These are phyloP conservation scores for Aspergillus proliferans DNA, from an alignment of 2,329 filamentous ascomycete genomes.

Conservation along the genomic window DNA sequence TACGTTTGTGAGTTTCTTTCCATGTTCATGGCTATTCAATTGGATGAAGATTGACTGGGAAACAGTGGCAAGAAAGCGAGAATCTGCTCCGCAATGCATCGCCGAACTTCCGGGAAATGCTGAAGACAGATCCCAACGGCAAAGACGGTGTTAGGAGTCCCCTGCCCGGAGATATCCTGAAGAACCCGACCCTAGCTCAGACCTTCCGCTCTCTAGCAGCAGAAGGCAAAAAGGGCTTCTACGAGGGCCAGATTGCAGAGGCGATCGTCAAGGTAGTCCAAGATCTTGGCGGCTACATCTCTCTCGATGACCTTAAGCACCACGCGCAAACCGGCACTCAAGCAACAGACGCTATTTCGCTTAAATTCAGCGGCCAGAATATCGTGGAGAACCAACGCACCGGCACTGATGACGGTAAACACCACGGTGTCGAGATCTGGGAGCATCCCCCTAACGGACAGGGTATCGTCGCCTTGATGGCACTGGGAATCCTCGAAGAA, in stretches of 20 bases:
- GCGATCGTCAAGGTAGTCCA: conserved; percentile 71
- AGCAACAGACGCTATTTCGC: conserved; percentile 74
- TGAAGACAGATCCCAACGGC: conserved; percentile 67
- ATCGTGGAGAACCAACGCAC: conserved; percentile 43
- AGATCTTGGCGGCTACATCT: conserved; percentile 69
- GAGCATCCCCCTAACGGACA: conserved; percentile 96
- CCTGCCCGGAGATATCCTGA: conserved; percentile 77
- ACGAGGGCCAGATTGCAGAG: conserved; percentile 74
- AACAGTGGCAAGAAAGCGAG: conserved; percentile 67
- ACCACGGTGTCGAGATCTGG: conserved; percentile 69
- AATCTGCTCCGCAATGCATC: conserved; percentile 62
- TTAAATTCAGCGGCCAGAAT: conserved; percentile 66
- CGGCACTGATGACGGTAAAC: conserved; percentile 37
- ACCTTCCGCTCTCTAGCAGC: conserved; percentile 75
- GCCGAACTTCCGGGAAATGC: conserved; percentile 79
- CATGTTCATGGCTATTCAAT: background rate
- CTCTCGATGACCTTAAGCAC: conserved; percentile 70
- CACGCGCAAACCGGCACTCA: conserved; percentile 70
- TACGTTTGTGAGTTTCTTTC: conserved; percentile 51
- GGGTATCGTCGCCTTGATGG: conserved; percentile 90
- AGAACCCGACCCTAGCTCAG: conserved; percentile 70
- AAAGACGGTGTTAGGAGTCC: conserved; percentile 68
- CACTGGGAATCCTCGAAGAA: conserved; percentile 82
- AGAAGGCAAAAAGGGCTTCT: conserved; percentile 86
- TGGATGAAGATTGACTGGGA: background rate